These are phyloP conservation scores for Phyllosticta ampelicida DNA, from an alignment of 2,329 filamentous ascomycete species.

Conservation along the genomic window DNA sequence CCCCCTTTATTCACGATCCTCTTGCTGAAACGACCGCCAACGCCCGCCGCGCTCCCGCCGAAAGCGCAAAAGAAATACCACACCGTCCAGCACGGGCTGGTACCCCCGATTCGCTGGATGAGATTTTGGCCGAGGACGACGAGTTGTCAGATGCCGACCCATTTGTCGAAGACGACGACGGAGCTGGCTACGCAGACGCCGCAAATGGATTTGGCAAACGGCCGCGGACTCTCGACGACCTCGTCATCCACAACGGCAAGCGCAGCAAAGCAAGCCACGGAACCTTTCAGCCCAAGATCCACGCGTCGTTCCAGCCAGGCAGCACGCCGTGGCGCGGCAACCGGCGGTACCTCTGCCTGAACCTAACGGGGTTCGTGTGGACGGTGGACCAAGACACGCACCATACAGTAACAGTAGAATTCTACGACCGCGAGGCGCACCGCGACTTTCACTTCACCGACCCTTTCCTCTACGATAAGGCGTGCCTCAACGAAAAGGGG, in stretches of 20 bases:
- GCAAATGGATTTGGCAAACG: slow-evolving; percentile 56
- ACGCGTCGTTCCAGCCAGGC: slow-evolving; percentile 83
- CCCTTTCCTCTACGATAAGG: slow-evolving; percentile 91
- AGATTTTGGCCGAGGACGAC: slow-evolving; percentile 56
- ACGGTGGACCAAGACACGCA: slow-evolving; percentile 87
- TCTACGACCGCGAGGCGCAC: slow-evolving; percentile 88
- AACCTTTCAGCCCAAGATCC: slow-evolving; percentile 54
- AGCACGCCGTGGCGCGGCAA: slow-evolving; percentile 95
- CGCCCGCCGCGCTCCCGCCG: slow-evolving; percentile 38
- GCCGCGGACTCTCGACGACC: slow-evolving; percentile 36
- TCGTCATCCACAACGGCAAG: slow-evolving; percentile 36
- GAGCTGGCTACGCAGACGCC: slow-evolving; percentile 66
- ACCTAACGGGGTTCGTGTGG: slow-evolving; percentile 91
- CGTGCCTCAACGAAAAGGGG: slow-evolving; percentile 76
- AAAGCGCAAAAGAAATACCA: slow-evolving; percentile 45
- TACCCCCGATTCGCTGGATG: slow-evolving; percentile 70
- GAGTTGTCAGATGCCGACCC: slow-evolving; percentile 54
- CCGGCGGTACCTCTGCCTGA: slow-evolving; percentile 84
- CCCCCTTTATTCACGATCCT: slow-evolving; percentile 78
- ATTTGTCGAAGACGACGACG: slow-evolving; percentile 92
- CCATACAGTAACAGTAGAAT: slow-evolving; percentile 89
- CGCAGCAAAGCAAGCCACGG: slow-evolving; percentile 36
- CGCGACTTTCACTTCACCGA: slow-evolving; percentile 97
- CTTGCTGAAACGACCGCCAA: slow-evolving; percentile 60
- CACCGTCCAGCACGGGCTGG: slow-evolving; percentile 44